Conservation (phyloP, 1,284 basidiomycete species). For the Mycena sp. region DNA sequence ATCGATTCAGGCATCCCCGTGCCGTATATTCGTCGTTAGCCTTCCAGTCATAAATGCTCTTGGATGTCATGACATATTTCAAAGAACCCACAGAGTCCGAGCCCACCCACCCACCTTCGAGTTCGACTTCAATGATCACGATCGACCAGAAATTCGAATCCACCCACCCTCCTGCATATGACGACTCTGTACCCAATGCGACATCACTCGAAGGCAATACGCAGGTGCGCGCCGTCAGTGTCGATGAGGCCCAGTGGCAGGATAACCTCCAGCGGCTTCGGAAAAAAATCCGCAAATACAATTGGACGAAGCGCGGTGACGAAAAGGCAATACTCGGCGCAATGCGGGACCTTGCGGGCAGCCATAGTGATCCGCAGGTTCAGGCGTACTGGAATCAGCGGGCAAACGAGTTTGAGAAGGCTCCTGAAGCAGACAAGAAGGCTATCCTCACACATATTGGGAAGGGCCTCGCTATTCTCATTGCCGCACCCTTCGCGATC, state of each 20-base stretch:
- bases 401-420: conserved; percentile 21
- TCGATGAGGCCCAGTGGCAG: conserved; percentile 19
- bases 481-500: conserved; percentile 19
- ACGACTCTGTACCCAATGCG: neutral
- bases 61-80: too few species aligned
- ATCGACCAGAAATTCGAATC: too few species aligned
- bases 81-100: too few species aligned
- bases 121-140: neutral
- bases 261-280: conserved; percentile 17
- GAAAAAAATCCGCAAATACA: conserved; percentile 24
- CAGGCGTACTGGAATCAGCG: conserved; percentile 24
- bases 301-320: conserved; percentile 22
- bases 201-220: neutral
- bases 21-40: too few species aligned
- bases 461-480: conserved; percentile 8
- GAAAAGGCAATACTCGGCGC: conserved; percentile 9
- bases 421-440: conserved; percentile 19
- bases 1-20: too few species aligned
- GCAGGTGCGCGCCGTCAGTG: neutral
- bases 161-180: neutral
- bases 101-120: too few species aligned
- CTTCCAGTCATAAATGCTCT: too few species aligned
- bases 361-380: conserved; percentile 23
- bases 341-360: conserved; percentile 23
- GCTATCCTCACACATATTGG: conserved; percentile 16